Evolutionary conservation across 352 stramenopile species (phyloP).

Genomic region (Phytopythium cucurbitacearum): DNA sequence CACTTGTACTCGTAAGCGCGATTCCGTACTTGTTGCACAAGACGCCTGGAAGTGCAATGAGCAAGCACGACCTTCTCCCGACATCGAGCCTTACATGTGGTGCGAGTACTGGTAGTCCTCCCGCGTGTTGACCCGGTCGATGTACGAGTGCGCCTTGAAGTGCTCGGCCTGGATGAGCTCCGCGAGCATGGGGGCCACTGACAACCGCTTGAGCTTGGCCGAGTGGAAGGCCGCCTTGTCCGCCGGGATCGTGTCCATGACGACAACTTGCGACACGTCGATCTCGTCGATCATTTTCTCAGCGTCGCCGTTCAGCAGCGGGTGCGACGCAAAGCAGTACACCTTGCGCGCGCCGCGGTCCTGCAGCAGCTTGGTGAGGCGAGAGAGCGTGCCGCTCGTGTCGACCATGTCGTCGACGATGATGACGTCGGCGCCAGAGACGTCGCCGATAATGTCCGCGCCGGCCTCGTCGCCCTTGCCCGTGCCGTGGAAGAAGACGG

Average conservation of each 20-base stretch:
- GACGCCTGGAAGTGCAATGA: background rate
- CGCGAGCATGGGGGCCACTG: conserved; percentile 84
- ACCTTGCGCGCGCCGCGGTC: conserved; percentile 83
- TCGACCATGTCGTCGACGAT: conserved; percentile 92
- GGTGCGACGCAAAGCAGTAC: conserved; percentile 89
- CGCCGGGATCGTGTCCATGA: conserved; percentile 88
- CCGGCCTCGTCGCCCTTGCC: conserved; percentile 56
- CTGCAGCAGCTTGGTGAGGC: conserved; percentile 78
- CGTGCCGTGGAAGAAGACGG: conserved; percentile 78
- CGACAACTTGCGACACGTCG: conserved; percentile 80
- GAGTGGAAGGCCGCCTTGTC: conserved; percentile 55
- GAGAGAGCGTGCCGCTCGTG: conserved; percentile 76
- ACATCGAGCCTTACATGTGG: conserved; percentile 49
- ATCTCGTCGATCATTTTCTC: conserved; percentile 84
- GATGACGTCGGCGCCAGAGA: conserved; percentile 87
- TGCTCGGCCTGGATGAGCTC: conserved; percentile 90
- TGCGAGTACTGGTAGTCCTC: conserved; percentile 87
- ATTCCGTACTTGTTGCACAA: background rate
- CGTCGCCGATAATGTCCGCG: conserved; percentile 86
- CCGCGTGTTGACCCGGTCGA: conserved; percentile 77
- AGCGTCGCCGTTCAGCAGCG: conserved; percentile 84
- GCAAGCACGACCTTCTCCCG: background rate
- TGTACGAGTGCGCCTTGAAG: conserved; percentile 89
- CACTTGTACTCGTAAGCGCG: background rate
- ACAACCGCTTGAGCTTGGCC: conserved; percentile 87